These are phyloP conservation scores for Trichosporon sp. DNA, from an alignment of 1,284 basidiomycete genomes.

Conservation along the genomic window DNA sequence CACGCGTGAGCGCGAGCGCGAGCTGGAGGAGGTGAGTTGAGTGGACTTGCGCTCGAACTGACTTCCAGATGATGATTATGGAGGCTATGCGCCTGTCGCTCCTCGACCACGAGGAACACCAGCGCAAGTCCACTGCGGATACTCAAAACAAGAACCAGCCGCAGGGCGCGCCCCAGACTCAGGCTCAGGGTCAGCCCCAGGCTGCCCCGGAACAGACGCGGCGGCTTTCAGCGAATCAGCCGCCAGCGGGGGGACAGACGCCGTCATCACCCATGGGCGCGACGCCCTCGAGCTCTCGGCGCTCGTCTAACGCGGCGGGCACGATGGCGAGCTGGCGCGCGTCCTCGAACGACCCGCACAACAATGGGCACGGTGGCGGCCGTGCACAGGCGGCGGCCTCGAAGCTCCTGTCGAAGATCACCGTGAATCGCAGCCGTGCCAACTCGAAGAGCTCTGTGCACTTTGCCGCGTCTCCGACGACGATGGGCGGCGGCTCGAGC, in stretches of 20 bases:
- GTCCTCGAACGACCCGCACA: conserved; percentile 10
- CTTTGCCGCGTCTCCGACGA: conserved; percentile 32
- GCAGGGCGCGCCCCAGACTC: background rate
- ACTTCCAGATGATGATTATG: conserved; percentile 86
- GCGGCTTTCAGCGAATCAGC: background rate
- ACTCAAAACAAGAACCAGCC: conserved; percentile 13
- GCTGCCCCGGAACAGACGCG: background rate
- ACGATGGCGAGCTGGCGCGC: conserved; percentile 33
- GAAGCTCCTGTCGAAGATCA: conserved; percentile 47
- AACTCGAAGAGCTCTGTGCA: conserved; percentile 35
- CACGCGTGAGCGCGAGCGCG: conserved; percentile 62
- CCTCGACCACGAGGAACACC: conserved; percentile 74
- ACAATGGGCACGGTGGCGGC: conserved; percentile 22
- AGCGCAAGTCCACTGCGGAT: conserved; percentile 47
- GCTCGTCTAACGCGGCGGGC: conserved; percentile 29
- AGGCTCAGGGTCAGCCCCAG: background rate
- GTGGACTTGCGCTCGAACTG: background rate
- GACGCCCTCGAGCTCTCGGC: conserved; percentile 27
- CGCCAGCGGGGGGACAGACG: conserved; percentile 7
- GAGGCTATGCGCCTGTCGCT: conserved; percentile 97
- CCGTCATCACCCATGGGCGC: conserved; percentile 17
- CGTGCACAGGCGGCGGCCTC: conserved; percentile 36
- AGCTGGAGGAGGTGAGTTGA: conserved; percentile 78
- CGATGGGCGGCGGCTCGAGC: conserved; percentile 11
- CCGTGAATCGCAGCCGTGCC: conserved; percentile 30